phyloP scores from a whole-genome alignment of 2,329 filamentous ascomycete genomes.

The Macrophomina tecta region DNA sequence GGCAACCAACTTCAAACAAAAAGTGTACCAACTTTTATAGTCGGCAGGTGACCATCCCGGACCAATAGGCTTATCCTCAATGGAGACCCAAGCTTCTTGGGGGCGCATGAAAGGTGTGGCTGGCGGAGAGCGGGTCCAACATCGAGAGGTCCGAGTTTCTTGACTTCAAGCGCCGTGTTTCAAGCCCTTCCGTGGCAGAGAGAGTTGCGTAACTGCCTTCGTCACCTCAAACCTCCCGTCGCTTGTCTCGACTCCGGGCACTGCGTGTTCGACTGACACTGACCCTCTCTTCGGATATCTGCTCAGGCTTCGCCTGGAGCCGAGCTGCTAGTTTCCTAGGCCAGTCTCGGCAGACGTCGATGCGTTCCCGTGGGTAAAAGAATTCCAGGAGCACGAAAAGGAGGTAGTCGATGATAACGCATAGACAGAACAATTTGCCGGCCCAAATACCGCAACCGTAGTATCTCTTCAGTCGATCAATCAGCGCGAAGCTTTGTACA shows the following conservation, averaged over 20 bases:
- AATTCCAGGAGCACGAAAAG: slow-evolving; percentile 88
- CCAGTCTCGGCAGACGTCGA: slow-evolving; percentile 92
- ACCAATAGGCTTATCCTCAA: neutral
- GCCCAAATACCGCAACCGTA: slow-evolving; percentile 99
- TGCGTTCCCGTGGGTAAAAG: slow-evolving; percentile 80
- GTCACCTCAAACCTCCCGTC: slow-evolving; percentile 3
- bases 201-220: neutral
- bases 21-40: neutral
- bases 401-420: slow-evolving; percentile 91
- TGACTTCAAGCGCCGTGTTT: slow-evolving; percentile 7
- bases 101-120: neutral
- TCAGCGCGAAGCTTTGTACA: slow-evolving; percentile 86
- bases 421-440: slow-evolving; percentile 94
- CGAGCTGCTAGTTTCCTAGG: slow-evolving; percentile 69
- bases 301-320: neutral
- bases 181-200: neutral
- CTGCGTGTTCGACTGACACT: neutral
- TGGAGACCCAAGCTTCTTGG: no score
- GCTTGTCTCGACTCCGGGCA: slow-evolving; percentile 10
- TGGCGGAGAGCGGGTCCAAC: neutral
- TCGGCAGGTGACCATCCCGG: neutral
- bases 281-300: neutral
- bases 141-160: neutral
- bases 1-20: neutral
- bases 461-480: slow-evolving; percentile 93